Percentiles rank a stretch among this genome's conserved stretches.
Evolutionary conservation across 108 stramenopile species (phyloP).

Genomic region (Nitzschia palea): DNA sequence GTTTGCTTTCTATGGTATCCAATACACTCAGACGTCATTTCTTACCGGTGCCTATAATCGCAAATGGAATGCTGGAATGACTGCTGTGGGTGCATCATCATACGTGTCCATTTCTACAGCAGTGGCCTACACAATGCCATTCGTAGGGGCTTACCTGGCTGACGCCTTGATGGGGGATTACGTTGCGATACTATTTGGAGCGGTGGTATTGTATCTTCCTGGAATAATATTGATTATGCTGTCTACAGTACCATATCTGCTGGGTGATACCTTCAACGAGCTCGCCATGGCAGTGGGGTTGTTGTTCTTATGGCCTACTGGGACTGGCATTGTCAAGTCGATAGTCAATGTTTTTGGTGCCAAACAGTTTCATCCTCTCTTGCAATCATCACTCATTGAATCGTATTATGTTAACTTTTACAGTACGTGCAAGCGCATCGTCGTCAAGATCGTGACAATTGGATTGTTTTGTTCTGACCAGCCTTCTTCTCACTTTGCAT

Average conservation of each 20-base stretch:
- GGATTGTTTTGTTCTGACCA: background rate
- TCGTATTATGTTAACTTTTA: conserved; percentile 88
- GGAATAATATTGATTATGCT: conserved; percentile 72
- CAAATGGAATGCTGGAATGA: conserved; percentile 74
- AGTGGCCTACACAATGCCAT: conserved; percentile 84
- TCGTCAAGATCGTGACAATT: background rate
- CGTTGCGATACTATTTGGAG: conserved; percentile 61
- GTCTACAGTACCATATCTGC: conserved; percentile 60
- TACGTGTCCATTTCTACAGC: conserved; percentile 78
- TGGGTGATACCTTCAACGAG: conserved; percentile 63
- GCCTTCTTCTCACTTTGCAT: background rate
- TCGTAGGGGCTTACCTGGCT: conserved; percentile 75
- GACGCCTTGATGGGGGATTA: conserved; percentile 83
- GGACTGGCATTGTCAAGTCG: conserved; percentile 82
- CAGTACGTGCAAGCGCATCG: conserved; percentile 9
- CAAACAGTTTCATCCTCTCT: conserved; percentile 83
- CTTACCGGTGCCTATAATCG: conserved; percentile 80
- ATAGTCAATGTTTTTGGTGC: conserved; percentile 89
- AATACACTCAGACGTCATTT: conserved; percentile 82
- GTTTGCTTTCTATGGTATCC: conserved; percentile 81
- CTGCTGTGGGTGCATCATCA: conserved; percentile 59
- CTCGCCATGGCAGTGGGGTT: conserved; percentile 52
- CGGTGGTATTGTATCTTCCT: conserved; percentile 68
- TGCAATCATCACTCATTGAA: conserved; percentile 78
- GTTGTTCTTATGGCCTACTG: conserved; percentile 77